Percentiles rank a stretch among this genome's conserved stretches.
Evolutionary conservation across 345 rosid genomes (phyloP).

Genomic region (Camelina hispida): DNA sequence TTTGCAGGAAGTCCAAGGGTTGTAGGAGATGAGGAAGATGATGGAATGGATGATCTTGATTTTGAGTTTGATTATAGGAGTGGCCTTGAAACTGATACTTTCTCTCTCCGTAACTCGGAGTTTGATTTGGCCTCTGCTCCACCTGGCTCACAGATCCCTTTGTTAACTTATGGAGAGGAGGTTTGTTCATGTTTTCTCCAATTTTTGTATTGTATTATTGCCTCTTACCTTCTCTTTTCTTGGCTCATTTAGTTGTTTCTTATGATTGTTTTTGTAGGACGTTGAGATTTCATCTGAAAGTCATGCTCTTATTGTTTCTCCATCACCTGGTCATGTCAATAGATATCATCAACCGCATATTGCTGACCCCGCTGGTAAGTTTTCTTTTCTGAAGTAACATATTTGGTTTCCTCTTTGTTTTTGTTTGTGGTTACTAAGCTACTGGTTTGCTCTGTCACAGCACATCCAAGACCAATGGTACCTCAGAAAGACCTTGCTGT

Average conservation of each 20-base stretch:
- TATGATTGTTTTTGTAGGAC: conserved; percentile 51
- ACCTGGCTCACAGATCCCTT: conserved; percentile 60
- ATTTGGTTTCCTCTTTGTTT: not conserved
- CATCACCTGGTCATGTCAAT: conserved; percentile 59
- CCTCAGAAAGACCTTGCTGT: conserved; percentile 85
- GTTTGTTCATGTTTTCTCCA: conserved; percentile 43
- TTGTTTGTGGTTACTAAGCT: conserved; percentile 15
- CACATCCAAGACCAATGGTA: conserved; percentile 81
- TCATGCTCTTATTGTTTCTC: conserved; percentile 81
- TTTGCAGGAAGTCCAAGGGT: conserved; percentile 70
- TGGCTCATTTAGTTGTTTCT: conserved; percentile 2
- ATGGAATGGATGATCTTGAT: conserved; percentile 79
- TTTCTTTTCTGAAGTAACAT: not conserved
- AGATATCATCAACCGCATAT: conserved; percentile 59
- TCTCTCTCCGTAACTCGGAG: conserved; percentile 58
- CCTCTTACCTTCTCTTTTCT: conserved; percentile 1
- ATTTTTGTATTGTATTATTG: not conserved
- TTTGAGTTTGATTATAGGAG: conserved; percentile 58
- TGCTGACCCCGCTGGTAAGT: conserved; percentile 68
- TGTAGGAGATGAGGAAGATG: conserved; percentile 88
- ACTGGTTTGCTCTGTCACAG: conserved; percentile 49
- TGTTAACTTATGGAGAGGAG: conserved; percentile 75
- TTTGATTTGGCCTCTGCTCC: conserved; percentile 65
- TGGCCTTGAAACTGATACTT: conserved; percentile 51
- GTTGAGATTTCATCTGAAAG: conserved; percentile 70